These are phyloP conservation scores for Sarcodon aspratus DNA, from an alignment of 768 basidiomycete species.

Conservation along the genomic window DNA sequence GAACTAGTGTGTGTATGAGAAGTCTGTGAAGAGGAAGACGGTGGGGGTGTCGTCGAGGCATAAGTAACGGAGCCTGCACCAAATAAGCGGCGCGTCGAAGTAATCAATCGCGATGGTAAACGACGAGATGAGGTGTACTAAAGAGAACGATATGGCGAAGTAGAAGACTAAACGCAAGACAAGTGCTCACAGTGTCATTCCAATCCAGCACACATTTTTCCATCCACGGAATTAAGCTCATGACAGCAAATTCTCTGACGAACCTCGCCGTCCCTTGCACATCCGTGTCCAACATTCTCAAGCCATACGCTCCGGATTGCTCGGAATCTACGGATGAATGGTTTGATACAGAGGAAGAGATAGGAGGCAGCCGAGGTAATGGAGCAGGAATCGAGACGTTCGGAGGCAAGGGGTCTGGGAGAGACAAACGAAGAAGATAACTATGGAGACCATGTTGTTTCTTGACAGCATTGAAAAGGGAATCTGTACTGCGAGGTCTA, in stretches of 20 bases:
- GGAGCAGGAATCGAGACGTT: slow-evolving; percentile 58
- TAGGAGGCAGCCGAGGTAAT: slow-evolving; percentile 56
- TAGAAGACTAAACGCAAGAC: background rate
- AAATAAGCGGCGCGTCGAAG: slow-evolving; percentile 76
- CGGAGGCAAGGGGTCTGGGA: slow-evolving; percentile 52
- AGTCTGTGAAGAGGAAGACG: slow-evolving; percentile 21
- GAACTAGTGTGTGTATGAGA: slow-evolving; percentile 20
- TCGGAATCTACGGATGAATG: slow-evolving; percentile 10
- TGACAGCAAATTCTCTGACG: slow-evolving; percentile 77
- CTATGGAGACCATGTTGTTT: slow-evolving; percentile 76
- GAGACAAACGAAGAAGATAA: slow-evolving; percentile 51
- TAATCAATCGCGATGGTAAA: slow-evolving; percentile 77
- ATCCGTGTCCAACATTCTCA: slow-evolving; percentile 59
- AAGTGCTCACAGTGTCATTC: slow-evolving; percentile 65
- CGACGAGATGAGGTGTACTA: slow-evolving; percentile 67
- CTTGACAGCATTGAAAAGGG: slow-evolving; percentile 79
- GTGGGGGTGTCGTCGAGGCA: slow-evolving; percentile 21
- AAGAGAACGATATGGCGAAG: background rate
- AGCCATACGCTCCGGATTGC: slow-evolving; percentile 3
- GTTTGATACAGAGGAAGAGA: slow-evolving; percentile 23
- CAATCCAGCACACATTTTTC: slow-evolving; percentile 88
- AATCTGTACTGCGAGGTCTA: slow-evolving; percentile 43
- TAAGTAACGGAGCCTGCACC: slow-evolving; percentile 35
- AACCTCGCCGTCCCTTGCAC: slow-evolving; percentile 68
- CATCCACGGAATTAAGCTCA: slow-evolving; percentile 94